Evolutionary conservation across 805 yeast species (phyloP), one percentile per base, ranked within the genome.

Genomic region (Metschnikowia chrysomelidarum): DNA sequence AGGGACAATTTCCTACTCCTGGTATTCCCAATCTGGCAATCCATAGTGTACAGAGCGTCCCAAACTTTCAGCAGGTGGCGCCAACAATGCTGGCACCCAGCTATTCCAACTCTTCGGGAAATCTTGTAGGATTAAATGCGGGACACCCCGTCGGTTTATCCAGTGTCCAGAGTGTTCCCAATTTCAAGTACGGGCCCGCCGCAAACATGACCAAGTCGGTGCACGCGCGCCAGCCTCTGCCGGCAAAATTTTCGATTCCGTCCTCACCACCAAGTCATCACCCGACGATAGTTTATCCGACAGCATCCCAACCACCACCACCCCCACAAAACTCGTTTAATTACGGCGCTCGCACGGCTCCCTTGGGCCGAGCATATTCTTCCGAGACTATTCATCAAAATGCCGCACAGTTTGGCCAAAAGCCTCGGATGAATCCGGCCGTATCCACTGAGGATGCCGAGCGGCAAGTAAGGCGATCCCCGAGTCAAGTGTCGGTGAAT

Each of bases 241-340:
- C 46, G 9, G 60, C 60, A 5, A 41, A 53, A 7, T 58, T 57
- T 34, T 57, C 63, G 23, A 28, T 59, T 11, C 62, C 64, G 16
- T 46, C 62, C 4, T 55, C 62, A 4, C 64, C 64, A 12, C 54
- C 62, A 7, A n/a, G n/a, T n/a, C n/a, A n/a, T n/a, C n/a, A n/a
- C n/a, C n/a, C n/a, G n/a, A n/a, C n/a, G n/a, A n/a, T n/a, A n/a
- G n/a, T n/a, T n/a, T n/a, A n/a, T n/a, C n/a, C n/a, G n/a, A n/a
- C n/a, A n/a, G n/a, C n/a, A n/a, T n/a, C n/a, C n/a, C n/a, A n/a
- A n/a, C n/a, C n/a, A n/a, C n/a, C n/a, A n/a, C n/a, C n/a, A n/a
- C n/a, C n/a, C n/a, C n/a, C n/a, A n/a, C n/a, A n/a, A n/a, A n/a
- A n/a, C n/a, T n/a, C n/a, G 1, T 34, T 34, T 22, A 27, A 22